These are phyloP conservation scores for Coniella vitis DNA, from an alignment of 2,329 filamentous ascomycete genomes.

Conservation along the genomic window DNA sequence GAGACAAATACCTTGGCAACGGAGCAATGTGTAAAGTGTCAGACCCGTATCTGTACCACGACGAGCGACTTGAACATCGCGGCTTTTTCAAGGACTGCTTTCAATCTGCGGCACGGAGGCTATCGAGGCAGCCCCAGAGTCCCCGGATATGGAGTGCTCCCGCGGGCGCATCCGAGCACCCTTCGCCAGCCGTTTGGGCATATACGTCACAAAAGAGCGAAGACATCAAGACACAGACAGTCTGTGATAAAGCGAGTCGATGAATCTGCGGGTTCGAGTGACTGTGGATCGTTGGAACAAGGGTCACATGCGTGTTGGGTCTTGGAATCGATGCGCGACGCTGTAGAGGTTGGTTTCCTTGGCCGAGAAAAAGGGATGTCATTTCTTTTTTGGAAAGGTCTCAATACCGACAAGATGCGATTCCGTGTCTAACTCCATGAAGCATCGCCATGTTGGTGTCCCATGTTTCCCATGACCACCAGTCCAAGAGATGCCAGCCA, in stretches of 20 bases:
- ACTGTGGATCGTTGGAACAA: neutral
- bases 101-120: conserved; percentile 54
- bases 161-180: conserved; percentile 41
- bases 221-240: neutral
- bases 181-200: conserved; percentile 44
- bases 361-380: conserved; percentile 13
- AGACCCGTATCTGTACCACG: conserved; percentile 63
- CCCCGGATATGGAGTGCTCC: conserved; percentile 39
- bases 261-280: no score
- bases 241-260: no score
- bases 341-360: neutral
- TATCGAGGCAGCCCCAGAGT: conserved; percentile 52
- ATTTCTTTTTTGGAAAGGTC: conserved; percentile 12
- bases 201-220: neutral
- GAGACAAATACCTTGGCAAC: no score
- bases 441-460: conserved; percentile 13
- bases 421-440: conserved; percentile 18
- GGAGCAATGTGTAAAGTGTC: conserved; percentile 30
- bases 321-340: neutral
- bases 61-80: conserved; percentile 46
- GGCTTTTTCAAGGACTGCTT: conserved; percentile 53
- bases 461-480: conserved; percentile 17
- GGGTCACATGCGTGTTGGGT: conserved; percentile 8
- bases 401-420: conserved; percentile 17
- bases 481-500: conserved; percentile 15